A percentile compares a stretch with the other conserved stretches of the same genome.
These are phyloP conservation scores for Diaporthe vaccinii DNA, from an alignment of 2,329 filamentous ascomycete genomes.

Conservation along the genomic window DNA sequence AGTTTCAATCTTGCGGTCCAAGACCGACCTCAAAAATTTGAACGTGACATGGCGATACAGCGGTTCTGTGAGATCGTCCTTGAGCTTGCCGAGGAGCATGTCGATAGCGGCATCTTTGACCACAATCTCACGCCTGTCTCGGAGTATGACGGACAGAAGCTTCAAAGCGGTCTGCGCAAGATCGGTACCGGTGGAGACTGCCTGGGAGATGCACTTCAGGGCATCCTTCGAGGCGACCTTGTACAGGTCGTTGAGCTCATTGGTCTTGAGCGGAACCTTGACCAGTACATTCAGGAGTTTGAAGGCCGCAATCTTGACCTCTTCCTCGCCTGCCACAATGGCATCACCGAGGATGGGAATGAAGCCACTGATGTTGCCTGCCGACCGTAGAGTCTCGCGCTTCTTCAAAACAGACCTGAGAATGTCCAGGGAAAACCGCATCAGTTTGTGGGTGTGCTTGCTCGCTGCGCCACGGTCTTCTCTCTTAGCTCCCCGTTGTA, in stretches of 20 bases:
- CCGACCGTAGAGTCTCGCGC: constrained; percentile 83
- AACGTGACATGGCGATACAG: constrained; percentile 94
- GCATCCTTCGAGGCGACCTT: constrained; percentile 89
- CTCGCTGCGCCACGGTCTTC: constrained; percentile 79
- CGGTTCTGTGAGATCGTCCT: constrained; percentile 91
- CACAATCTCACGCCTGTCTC: constrained; percentile 81
- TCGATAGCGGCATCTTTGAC: constrained; percentile 88
- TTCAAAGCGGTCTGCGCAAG: constrained; percentile 91
- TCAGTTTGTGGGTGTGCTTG: constrained; percentile 88
- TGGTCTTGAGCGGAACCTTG: constrained; percentile 83
- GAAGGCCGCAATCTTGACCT: constrained; percentile 90
- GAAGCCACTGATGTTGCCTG: constrained; percentile 86
- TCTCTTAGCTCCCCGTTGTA: constrained; percentile 84
- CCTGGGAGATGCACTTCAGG: constrained; percentile 82
- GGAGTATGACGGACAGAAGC: constrained; percentile 85
- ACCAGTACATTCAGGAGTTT: constrained; percentile 87
- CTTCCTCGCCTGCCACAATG: constrained; percentile 86
- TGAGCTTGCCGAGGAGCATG: constrained; percentile 83
- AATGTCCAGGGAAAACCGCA: constrained; percentile 89
- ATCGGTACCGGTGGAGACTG: constrained; percentile 84
- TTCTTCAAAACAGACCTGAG: constrained; percentile 89
- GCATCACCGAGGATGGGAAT: constrained; percentile 91
- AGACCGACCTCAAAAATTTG: constrained; percentile 89
- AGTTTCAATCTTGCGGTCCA: constrained; percentile 88
- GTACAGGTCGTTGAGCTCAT: constrained; percentile 73